Conservation (phyloP, 2,329 filamentous ascomycete genomes). For the Xylariaceae sp. region DNA sequence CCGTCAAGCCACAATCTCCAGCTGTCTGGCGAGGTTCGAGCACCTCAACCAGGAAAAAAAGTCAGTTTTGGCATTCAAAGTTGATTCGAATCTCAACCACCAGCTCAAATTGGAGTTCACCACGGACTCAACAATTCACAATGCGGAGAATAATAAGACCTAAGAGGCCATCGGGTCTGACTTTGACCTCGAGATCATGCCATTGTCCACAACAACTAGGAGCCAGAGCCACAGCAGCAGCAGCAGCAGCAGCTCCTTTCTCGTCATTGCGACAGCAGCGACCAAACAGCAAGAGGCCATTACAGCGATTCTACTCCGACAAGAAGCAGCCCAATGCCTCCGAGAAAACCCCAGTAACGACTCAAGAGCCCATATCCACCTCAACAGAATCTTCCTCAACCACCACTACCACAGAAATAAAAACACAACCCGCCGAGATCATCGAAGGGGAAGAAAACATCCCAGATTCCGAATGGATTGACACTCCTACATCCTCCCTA, state of each 20-base stretch:
- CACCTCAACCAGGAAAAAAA: background rate
- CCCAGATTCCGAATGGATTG: background rate
- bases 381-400: no score
- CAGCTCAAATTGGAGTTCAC: background rate
- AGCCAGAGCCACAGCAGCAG: no score
- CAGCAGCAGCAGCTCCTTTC: slow-evolving; percentile 5
- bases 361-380: background rate
- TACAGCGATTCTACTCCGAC: slow-evolving; percentile 25
- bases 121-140: slow-evolving; percentile 8
- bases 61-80: slow-evolving; percentile 1
- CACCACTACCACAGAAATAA: no score
- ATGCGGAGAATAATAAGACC: slow-evolving; percentile 32
- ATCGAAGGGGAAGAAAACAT: background rate
- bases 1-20: background rate
- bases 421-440: slow-evolving; percentile 1
- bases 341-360: background rate
- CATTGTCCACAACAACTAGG: background rate
- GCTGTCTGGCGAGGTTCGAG: no score
- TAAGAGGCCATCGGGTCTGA: slow-evolving; percentile 23
- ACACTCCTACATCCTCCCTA: background rate
- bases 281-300: slow-evolving; percentile 2
- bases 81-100: slow-evolving; percentile 8
- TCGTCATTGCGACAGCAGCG: slow-evolving; percentile 4
- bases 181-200: background rate
- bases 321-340: slow-evolving; percentile 7